Percentiles rank a stretch among this genome's conserved stretches.
These are phyloP conservation scores for Lophiotrema nucula DNA, from an alignment of 495 filamentous ascomycete genomes.

Conservation along the genomic window DNA sequence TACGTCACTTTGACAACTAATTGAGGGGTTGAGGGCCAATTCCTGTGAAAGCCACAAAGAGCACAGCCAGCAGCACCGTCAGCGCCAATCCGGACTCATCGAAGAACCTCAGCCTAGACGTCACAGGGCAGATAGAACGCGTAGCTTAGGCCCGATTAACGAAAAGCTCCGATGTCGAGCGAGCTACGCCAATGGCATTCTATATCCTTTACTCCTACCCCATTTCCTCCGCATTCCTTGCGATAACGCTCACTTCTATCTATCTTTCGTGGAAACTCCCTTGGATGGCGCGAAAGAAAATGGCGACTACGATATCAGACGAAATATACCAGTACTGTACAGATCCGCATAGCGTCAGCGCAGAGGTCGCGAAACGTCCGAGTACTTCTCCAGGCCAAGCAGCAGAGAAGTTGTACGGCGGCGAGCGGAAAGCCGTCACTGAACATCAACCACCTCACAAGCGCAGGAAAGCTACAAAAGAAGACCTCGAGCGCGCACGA, in stretches of 20 bases:
- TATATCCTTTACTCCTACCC: no score
- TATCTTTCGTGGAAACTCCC: background rate
- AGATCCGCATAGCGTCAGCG: constrained; percentile 53
- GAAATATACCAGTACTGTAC: constrained; percentile 54
- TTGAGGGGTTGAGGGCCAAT: no score
- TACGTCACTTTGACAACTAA: no score
- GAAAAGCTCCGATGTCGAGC: no score
- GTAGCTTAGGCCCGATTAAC: no score
- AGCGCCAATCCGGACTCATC: no score
- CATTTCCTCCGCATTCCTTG: no score
- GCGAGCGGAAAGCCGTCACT: constrained; percentile 19
- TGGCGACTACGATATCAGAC: constrained; percentile 45
- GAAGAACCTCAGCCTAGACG: no score
- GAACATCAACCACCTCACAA: constrained; percentile 17
- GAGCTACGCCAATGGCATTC: no score
- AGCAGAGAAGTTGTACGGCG: constrained; percentile 55
- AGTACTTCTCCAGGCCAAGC: constrained; percentile 51
- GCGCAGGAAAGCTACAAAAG: constrained; percentile 33
- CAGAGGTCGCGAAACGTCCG: constrained; percentile 55
- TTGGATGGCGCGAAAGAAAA: constrained; percentile 7
- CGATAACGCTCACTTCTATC: background rate
- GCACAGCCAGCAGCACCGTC: no score
- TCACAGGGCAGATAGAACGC: no score
- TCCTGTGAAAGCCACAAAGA: no score
- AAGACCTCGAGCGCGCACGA: constrained; percentile 53